Evolutionary conservation across 148 eudicot species (phyloP).

Genomic region (Chenopodium berlandieri): DNA sequence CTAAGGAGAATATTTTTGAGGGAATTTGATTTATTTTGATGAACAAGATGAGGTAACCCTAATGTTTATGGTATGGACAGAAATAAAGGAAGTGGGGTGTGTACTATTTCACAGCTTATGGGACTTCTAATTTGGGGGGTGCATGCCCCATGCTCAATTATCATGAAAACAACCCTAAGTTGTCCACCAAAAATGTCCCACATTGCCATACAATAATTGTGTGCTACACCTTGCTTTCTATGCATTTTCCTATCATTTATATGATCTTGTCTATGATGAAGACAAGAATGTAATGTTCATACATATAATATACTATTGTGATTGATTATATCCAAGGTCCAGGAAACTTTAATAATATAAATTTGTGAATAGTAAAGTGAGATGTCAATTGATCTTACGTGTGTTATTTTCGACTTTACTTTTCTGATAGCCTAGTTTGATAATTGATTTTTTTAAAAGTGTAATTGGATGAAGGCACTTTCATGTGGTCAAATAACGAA

Average conservation of each 20-base stretch:
- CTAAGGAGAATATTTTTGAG: neutral
- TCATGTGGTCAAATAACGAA: no score
- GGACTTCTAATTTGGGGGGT: constrained; percentile 1
- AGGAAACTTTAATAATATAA: no score
- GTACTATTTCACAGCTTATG: constrained; percentile 9
- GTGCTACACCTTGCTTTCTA: neutral
- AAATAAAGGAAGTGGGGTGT: neutral
- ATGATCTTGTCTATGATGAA: neutral
- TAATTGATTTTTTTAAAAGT: no score
- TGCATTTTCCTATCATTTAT: neutral
- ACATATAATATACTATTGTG: neutral
- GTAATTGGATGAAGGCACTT: no score
- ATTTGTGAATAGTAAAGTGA: no score
- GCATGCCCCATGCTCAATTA: constrained; percentile 20
- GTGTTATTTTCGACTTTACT: no score
- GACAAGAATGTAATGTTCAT: neutral
- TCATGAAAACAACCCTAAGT: neutral
- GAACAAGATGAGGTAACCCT: neutral
- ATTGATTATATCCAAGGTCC: no score
- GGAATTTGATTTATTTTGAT: neutral
- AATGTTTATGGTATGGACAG: constrained; percentile 2
- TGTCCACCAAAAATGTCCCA: neutral
- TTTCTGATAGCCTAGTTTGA: no score
- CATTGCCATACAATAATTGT: neutral
- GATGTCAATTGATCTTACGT: no score